These are phyloP conservation scores for Cicer chorassanicum DNA, from an alignment of 306 rosid species.

Conservation along the genomic window DNA sequence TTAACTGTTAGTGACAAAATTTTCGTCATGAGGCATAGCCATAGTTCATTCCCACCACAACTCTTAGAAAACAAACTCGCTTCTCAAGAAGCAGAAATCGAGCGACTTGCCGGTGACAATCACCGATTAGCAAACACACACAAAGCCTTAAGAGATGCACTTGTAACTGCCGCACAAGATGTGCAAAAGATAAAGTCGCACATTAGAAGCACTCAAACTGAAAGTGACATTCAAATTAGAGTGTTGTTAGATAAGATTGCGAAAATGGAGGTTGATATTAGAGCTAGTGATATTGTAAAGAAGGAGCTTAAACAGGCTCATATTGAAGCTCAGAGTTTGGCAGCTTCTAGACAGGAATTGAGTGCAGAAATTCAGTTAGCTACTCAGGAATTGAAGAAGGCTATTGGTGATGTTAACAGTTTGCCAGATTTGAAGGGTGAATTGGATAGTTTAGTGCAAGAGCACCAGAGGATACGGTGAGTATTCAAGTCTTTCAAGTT, in stretches of 20 bases:
- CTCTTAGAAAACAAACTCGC: constrained; percentile 71
- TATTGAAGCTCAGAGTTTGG: constrained; percentile 72
- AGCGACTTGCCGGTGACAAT: constrained; percentile 69
- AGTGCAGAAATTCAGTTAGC: constrained; percentile 58
- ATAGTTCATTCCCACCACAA: constrained; percentile 54
- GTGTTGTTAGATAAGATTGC: constrained; percentile 74
- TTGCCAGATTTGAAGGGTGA: constrained; percentile 68
- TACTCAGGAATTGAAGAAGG: constrained; percentile 63
- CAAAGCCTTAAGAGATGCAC: constrained; percentile 68
- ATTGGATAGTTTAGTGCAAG: constrained; percentile 69
- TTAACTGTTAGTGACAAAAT: too few species aligned
- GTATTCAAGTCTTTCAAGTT: constrained; percentile 39
- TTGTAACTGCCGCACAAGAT: constrained; percentile 67
- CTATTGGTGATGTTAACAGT: constrained; percentile 52
- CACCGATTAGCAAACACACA: constrained; percentile 67
- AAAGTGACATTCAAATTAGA: constrained; percentile 79
- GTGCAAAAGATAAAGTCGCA: constrained; percentile 66
- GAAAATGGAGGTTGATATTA: constrained; percentile 65
- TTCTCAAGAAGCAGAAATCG: constrained; percentile 73
- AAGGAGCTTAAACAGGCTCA: constrained; percentile 71
- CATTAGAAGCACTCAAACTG: constrained; percentile 81
- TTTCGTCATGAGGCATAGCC: constrained; percentile 52
- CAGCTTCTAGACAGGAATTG: constrained; percentile 65
- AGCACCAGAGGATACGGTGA: constrained; percentile 73
- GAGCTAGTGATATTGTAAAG: constrained; percentile 69